Evolutionary conservation across 2,329 filamentous ascomycete genomes (phyloP).

Genomic region (Fusarium sp.): DNA sequence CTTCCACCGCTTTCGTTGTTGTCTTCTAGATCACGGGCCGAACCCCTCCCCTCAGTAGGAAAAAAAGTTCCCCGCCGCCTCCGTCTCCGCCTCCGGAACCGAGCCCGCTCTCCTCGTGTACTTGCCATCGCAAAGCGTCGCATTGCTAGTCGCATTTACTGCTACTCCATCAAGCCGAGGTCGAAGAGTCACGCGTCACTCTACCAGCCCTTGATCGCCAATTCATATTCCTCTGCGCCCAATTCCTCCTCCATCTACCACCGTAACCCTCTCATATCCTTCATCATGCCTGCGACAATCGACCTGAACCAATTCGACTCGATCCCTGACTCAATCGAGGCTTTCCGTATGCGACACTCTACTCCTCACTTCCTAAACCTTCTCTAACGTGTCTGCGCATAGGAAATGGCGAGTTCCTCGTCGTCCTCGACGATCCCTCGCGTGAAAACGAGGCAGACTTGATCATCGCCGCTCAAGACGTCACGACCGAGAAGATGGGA

Average conservation of each 20-base stretch:
- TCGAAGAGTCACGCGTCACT: conserved; percentile 16
- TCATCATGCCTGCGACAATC: conserved; percentile 64
- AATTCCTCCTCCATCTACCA: conserved; percentile 2
- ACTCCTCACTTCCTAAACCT: background rate
- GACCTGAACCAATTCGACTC: conserved; percentile 69
- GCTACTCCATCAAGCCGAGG: conserved; percentile 33
- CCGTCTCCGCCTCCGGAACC: conserved; percentile 39
- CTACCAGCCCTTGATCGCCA: conserved; percentile 1
- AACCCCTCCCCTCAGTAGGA: conserved; percentile 4
- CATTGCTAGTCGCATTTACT: conserved; percentile 10
- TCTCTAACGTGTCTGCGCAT: conserved; percentile 26
- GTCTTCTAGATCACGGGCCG: conserved; percentile 16
- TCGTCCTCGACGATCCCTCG: conserved; percentile 91
- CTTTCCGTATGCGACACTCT: conserved; percentile 66
- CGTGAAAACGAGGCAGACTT: conserved; percentile 99
- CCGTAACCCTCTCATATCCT: background rate
- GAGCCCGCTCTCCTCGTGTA: conserved; percentile 31
- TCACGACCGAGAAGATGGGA: conserved; percentile 91
- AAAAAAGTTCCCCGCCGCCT: conserved; percentile 31
- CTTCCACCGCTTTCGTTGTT: background rate
- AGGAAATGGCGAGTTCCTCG: conserved; percentile 90
- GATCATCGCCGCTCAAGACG: conserved; percentile 87
- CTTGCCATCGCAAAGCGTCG: conserved; percentile 30
- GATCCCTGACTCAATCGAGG: conserved; percentile 73
- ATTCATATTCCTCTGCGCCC: background rate